Evolutionary conservation across 805 yeast species (phyloP), one percentile per base, ranked within the genome.

Genomic region (Zygoascus ofunaensis): DNA sequence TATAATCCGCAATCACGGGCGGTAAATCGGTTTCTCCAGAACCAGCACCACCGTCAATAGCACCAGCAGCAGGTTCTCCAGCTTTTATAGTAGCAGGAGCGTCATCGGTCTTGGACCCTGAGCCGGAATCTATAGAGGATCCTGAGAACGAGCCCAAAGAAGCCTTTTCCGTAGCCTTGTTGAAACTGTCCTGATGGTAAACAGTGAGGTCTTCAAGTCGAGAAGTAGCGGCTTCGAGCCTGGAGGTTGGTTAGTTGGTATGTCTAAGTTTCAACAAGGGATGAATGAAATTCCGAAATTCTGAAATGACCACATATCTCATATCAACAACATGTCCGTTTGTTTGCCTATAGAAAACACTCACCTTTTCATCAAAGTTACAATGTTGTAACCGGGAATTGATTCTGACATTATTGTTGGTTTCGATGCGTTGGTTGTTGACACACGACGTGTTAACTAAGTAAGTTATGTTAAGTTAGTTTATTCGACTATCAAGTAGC

Each of bases 151-250:
- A 23, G 17, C 46, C 42, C n/a, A 43, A 26, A 5, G 48, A 49
- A 10, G 48, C 50, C 15, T 46, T 41, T n/a, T 42, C 42, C 17
- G 52, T 50, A 26, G 19, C 39, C 15, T 46, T 48, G 19, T 39
- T 67, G 42, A 68, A 57, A 39, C 74, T 70, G 33, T 76, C 77
- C 54, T 80, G 85, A 59, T 86, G 94, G 61, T 73, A 80, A 43
- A 82, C 73, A 24, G 94, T 85, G 38, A 87, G 79, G 61, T 87
- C 96, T 58, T 87, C 97, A 54, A 87, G 76, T 40, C 97, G 78
- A 4, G 95, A 81, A 7, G 97, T 86, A 30, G 96, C 96, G 14
- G 94, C 90, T 63, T 87, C 97, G 55, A 87, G 75, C 53, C 94
- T 74, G 57, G 23, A 40, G n/a, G 42, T 33, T 30, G n/a, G 34